Base-by-base conservation (phyloP, 2,329 filamentous ascomycete species). In the Neonectria ditissima region DNA sequence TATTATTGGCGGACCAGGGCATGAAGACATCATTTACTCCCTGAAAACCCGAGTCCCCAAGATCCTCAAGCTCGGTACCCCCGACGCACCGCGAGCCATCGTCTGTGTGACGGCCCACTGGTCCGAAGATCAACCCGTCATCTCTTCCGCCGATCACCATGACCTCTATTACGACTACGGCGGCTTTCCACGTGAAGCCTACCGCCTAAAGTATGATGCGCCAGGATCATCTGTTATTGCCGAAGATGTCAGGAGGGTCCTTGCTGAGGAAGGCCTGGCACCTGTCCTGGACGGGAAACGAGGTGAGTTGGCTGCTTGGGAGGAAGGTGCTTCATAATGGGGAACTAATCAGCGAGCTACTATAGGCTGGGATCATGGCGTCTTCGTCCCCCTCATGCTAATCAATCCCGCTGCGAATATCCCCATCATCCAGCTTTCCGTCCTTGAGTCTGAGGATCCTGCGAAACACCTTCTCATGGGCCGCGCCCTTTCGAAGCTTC, bases 21-120 rank as follows among this genome's bases (percentile, higher is more conserved):
- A 45, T 45, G 20, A 45, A 22, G 43, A 45, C 20, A 45, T 22
- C 22, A 22, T 45, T 24, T 14, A 45, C 14, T 45, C 43, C 43
- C 43, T 45, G 16, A 45, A 45, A 45, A 45, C 7, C 22, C 43
- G 43, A 22, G 43, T 45, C 43, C 43, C 43, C 43, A 45, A 45
- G 43, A 45, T 45, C 43, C 43, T 45, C 43, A 45, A 45, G 43
- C 43, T 45, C 24, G 43, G 43, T 24, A 45, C 43, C 43, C 43
- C 43, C 11, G 43, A 45, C 11, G 43, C 43, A 45, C 43, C 43
- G 20, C 43, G 43, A 11, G 43, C 43, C 43, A 45, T 45, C 43
- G 8, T 45, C 8, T 45, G 43, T 20, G 43, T 45, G 11, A 45
- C 43, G 43, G 43, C 43, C 43, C 43, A 45, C 20, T 45, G 43